Evolutionary conservation across 1,284 basidiomycete species (phyloP).

Genomic region (Stereum hirsutum): DNA sequence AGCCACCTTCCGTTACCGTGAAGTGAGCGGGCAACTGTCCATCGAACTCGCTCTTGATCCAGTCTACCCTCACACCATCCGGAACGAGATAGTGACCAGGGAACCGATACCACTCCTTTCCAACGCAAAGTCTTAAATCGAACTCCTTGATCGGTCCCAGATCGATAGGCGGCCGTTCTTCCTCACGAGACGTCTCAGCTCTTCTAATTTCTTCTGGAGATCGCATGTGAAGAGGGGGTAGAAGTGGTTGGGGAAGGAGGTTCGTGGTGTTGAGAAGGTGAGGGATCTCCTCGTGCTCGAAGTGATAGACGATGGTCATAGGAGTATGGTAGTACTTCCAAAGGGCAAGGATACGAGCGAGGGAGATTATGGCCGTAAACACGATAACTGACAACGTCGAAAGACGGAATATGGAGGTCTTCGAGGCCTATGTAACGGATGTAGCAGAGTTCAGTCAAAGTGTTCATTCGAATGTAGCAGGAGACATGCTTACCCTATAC

Average conservation of each 20-base stretch:
- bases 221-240: conserved; percentile 21
- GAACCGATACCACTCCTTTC: conserved; percentile 96
- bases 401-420: conserved; percentile 65
- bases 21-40: conserved; percentile 89
- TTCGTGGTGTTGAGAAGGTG: conserved; percentile 69
- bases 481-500: conserved; percentile 58
- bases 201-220: conserved; percentile 3
- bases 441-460: no score
- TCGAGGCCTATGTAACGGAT: conserved; percentile 67
- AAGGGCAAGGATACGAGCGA: conserved; percentile 74
- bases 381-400: conserved; percentile 68
- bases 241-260: conserved; percentile 35
- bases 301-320: conserved; percentile 60
- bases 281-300: conserved; percentile 78
- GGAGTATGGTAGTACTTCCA: conserved; percentile 91
- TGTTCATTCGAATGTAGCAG: not conserved
- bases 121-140: conserved; percentile 78
- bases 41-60: conserved; percentile 84
- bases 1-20: conserved; percentile 26
- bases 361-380: conserved; percentile 58
- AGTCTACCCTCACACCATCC: conserved; percentile 73
- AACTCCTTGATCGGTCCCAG: conserved; percentile 63
- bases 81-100: conserved; percentile 88
- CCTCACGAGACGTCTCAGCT: no score
- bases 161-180: conserved; percentile 58